These are phyloP conservation scores for Blastocystis sp. DNA, from an alignment of 352 stramenopile species.

Conservation along the genomic window DNA sequence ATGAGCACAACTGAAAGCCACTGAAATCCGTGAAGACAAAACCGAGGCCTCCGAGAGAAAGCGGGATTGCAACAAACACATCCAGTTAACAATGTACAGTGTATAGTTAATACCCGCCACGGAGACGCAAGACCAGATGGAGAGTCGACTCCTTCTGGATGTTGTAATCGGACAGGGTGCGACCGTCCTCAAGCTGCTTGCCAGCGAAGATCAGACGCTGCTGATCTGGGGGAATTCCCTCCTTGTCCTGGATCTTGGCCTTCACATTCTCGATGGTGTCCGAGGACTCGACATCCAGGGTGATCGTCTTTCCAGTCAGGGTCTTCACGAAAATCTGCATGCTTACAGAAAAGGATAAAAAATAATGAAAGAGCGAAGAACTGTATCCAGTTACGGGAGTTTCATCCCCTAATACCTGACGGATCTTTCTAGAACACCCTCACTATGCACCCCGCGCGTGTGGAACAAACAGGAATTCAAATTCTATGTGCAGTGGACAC, in stretches of 20 bases:
- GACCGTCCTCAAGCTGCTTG: too few relatives aligned
- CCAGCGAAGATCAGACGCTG: too few relatives aligned
- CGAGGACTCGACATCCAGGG: constrained; percentile 90
- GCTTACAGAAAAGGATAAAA: constrained; percentile 61
- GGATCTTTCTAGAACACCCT: constrained; percentile 57
- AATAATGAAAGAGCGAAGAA: constrained; percentile 27
- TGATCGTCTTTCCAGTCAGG: constrained; percentile 98
- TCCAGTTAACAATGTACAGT: constrained; percentile 64
- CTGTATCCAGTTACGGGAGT: constrained; percentile 39
- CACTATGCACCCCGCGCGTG: not conserved
- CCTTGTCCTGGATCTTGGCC: too few relatives aligned
- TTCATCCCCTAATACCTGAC: constrained; percentile 25
- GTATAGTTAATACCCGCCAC: constrained; percentile 76
- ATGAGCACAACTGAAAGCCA: too few relatives aligned
- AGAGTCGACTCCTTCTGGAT: constrained; percentile 72
- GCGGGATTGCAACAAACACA: constrained; percentile 32
- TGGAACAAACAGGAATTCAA: not conserved
- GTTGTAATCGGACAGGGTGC: too few relatives aligned
- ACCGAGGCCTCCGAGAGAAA: too few relatives aligned
- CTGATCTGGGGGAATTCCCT: too few relatives aligned
- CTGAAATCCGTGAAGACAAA: too few relatives aligned
- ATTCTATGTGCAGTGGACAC: not conserved
- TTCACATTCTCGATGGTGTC: too few relatives aligned
- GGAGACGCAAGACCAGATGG: constrained; percentile 93
- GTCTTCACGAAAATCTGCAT: constrained; percentile 92